Conservation (phyloP, 805 yeast species). For the Wickerhamiella sorbophila region DNA sequence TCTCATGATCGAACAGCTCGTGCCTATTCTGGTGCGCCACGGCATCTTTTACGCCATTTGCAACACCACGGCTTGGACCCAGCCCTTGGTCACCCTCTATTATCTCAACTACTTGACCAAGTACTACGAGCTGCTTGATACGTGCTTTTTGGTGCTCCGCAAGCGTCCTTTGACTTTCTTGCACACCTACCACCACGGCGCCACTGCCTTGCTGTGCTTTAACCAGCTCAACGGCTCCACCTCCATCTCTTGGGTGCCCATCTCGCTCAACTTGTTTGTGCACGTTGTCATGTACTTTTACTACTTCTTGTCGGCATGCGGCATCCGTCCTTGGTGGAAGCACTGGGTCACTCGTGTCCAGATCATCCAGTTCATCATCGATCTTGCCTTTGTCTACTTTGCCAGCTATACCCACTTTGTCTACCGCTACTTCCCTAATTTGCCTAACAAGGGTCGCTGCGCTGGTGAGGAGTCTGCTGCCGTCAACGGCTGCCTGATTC, state of each 20-base stretch:
- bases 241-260: slow-evolving; percentile 91
- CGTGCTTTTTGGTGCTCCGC: slow-evolving; percentile 80
- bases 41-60: slow-evolving; percentile 83
- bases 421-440: slow-evolving; percentile 42
- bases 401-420: slow-evolving; percentile 89
- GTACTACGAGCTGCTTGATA: slow-evolving; percentile 77
- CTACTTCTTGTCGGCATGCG: slow-evolving; percentile 84
- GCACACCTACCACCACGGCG: slow-evolving; percentile 97
- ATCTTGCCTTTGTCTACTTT: slow-evolving; percentile 79
- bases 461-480: slow-evolving; percentile 92
- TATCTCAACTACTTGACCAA: slow-evolving; percentile 86
- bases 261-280: slow-evolving; percentile 73
- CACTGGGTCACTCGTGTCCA: slow-evolving; percentile 97
- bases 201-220: slow-evolving; percentile 88
- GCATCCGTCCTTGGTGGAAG: slow-evolving; percentile 97
- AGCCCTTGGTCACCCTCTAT: slow-evolving; percentile 67
- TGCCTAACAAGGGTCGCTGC: slow-evolving; percentile 78
- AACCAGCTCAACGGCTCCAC: slow-evolving; percentile 85
- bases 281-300: slow-evolving; percentile 97
- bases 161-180: slow-evolving; percentile 83
- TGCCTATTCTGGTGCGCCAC: slow-evolving; percentile 59
- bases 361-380: slow-evolving; percentile 83
- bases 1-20: slow-evolving; percentile 67
- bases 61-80: slow-evolving; percentile 63
- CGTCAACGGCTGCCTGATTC: slow-evolving; percentile 71